Conservation (phyloP, 2,329 filamentous ascomycete species). For the Amauroascus niger region DNA sequence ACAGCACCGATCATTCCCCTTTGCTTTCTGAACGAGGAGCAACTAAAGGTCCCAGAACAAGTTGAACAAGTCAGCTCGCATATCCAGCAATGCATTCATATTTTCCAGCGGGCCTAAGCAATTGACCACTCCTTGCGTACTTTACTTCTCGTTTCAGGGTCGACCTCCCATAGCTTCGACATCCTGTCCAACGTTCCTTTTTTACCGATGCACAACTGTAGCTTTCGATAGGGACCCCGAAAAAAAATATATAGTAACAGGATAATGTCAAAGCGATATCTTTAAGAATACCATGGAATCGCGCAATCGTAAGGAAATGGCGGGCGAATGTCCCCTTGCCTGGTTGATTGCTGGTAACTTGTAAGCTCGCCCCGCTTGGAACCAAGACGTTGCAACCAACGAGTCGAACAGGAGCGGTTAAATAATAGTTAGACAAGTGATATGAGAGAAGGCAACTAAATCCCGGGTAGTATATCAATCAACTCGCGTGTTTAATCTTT, state of each 20-base stretch:
- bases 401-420: no score
- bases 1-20: conserved; percentile 82
- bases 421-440: no score
- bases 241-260: background rate
- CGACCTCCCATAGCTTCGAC: conserved; percentile 95
- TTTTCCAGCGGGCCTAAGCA: background rate
- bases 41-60: conserved; percentile 50
- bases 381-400: background rate
- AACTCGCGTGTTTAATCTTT: no score
- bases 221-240: background rate
- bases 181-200: conserved; percentile 18
- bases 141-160: conserved; percentile 93
- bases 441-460: no score
- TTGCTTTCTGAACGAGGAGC: conserved; percentile 79
- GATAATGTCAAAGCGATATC: no score
- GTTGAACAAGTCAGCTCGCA: background rate
- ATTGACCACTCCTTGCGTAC: conserved; percentile 28
- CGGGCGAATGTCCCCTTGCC: background rate
- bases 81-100: no score
- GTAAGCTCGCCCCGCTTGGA: conserved; percentile 3
- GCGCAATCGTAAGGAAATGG: background rate
- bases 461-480: no score
- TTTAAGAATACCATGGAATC: background rate
- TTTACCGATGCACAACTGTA: background rate
- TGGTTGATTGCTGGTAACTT: background rate